Conservation (phyloP, 108 stramenopile genomes). For the Pseudonitzschia multistriata region DNA sequence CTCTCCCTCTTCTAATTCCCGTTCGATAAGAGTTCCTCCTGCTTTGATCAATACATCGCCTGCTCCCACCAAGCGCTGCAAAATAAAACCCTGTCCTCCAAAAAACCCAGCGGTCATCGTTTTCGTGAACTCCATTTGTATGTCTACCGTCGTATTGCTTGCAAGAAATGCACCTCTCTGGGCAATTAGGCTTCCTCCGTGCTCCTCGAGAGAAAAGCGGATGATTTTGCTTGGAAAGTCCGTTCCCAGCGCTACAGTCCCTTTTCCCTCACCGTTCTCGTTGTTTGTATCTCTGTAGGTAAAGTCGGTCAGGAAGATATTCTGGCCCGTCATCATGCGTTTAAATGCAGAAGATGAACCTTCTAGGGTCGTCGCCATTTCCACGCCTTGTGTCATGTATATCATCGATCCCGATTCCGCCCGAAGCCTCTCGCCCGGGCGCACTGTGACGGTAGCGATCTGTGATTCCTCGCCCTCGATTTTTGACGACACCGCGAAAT, state of each 20-base stretch:
- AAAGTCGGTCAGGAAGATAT: conserved; percentile 86
- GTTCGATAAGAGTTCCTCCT: conserved; percentile 61
- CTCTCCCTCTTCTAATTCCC: conserved; percentile 77
- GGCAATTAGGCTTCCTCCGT: conserved; percentile 65
- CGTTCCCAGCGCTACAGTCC: conserved; percentile 78
- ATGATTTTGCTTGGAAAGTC: conserved; percentile 88
- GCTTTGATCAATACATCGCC: conserved; percentile 87
- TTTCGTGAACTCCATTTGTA: conserved; percentile 82
- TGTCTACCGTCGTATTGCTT: conserved; percentile 71
- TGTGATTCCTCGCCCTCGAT: conserved; percentile 92
- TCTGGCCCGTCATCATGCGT: conserved; percentile 84
- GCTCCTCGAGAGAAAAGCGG: conserved; percentile 64
- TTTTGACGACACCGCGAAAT: conserved; percentile 64
- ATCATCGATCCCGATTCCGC: conserved; percentile 89
- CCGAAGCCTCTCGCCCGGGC: conserved; percentile 75
- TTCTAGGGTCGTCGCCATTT: conserved; percentile 43
- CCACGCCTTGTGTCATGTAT: conserved; percentile 67
- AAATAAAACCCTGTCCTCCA: conserved; percentile 90
- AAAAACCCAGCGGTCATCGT: conserved; percentile 77
- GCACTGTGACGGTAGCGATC: conserved; percentile 71
- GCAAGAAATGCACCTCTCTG: conserved; percentile 84
- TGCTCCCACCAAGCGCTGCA: conserved; percentile 71
- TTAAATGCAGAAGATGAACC: conserved; percentile 28
- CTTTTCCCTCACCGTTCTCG: conserved; percentile 25
- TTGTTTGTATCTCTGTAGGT: conserved; percentile 38